Evolutionary conservation across 768 basidiomycete genomes (phyloP).

Genomic region (Rhizopogon roseolus): DNA sequence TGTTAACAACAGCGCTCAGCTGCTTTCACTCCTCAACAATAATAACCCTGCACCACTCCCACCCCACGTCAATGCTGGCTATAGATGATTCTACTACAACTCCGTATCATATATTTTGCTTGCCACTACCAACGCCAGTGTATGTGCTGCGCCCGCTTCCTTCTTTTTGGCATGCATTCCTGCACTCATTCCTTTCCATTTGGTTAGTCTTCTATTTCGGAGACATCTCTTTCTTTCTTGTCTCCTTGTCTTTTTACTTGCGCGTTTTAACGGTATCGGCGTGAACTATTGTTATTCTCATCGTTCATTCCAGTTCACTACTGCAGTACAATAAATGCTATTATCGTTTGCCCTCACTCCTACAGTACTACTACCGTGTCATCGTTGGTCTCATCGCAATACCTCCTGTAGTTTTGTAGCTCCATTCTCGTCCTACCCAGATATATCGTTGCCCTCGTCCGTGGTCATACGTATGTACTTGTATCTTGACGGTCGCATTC

Average conservation of each 20-base stretch:
- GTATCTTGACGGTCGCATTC: not conserved
- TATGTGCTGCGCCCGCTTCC: not conserved
- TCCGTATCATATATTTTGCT: slow-evolving; percentile 17
- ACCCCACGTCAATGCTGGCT: slow-evolving; percentile 15
- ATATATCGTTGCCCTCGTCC: not conserved
- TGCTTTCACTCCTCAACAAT: slow-evolving; percentile 33
- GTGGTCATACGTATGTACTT: slow-evolving; percentile 1
- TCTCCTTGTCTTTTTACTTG: slow-evolving; percentile 11
- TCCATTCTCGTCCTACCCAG: slow-evolving; percentile 2
- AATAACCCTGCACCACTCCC: slow-evolving; percentile 11
- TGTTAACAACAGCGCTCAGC: slow-evolving; percentile 21
- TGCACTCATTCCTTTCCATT: not conserved
- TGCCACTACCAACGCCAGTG: slow-evolving; percentile 4
- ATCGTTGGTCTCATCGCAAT: slow-evolving; percentile 24
- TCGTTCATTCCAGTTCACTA: slow-evolving; percentile 16
- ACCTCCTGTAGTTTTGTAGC: slow-evolving; percentile 34
- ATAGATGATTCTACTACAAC: slow-evolving; percentile 10
- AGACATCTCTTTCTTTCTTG: not conserved
- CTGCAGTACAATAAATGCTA: slow-evolving; percentile 26
- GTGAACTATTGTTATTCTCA: slow-evolving; percentile 20
- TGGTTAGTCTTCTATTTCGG: not conserved
- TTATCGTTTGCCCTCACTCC: slow-evolving; percentile 15
- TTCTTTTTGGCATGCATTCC: not conserved
- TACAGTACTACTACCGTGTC: slow-evolving; percentile 30
- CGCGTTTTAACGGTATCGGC: slow-evolving; percentile 14